Evolutionary conservation across 2,329 filamentous ascomycete species (phyloP).

Genomic region (Cladosporium sp.): DNA sequence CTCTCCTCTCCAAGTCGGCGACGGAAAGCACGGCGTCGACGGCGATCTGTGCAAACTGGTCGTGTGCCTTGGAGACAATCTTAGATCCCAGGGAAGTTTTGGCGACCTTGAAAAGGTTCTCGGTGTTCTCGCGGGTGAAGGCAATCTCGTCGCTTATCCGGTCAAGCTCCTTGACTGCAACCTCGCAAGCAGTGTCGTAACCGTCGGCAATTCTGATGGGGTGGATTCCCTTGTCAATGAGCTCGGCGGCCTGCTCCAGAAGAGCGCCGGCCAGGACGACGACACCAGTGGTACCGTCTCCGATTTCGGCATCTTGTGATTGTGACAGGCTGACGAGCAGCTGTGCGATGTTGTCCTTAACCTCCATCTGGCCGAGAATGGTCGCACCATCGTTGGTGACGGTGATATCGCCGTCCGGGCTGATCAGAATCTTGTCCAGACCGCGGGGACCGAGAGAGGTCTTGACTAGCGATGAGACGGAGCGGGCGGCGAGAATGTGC

Average conservation of each 20-base stretch:
- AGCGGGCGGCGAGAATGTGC: conserved; percentile 93
- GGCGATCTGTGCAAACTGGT: conserved; percentile 95
- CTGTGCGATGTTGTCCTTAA: conserved; percentile 97
- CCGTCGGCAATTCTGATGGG: conserved; percentile 97
- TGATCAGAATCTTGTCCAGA: conserved; percentile 98
- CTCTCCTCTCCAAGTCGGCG: conserved; percentile 89
- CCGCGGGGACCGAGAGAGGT: conserved; percentile 92
- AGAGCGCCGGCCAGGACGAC: conserved; percentile 93
- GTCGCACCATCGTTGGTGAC: conserved; percentile 99
- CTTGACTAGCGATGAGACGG: conserved; percentile 95
- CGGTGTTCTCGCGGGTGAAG: conserved; percentile 73
- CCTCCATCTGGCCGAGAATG: conserved; percentile 95
- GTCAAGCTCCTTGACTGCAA: conserved; percentile 88
- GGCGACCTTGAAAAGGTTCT: conserved; percentile 89
- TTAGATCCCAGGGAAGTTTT: conserved; percentile 96
- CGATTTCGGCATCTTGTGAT: conserved; percentile 98
- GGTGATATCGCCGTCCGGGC: conserved; percentile 96
- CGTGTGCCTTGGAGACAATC: conserved; percentile 97
- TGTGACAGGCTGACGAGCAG: conserved; percentile 94
- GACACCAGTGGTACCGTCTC: conserved; percentile 95
- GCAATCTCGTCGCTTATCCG: conserved; percentile 86
- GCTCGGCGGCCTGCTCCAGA: conserved; percentile 90
- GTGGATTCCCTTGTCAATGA: conserved; percentile 99
- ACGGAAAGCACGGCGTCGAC: conserved; percentile 96
- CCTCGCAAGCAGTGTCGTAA: conserved; percentile 95